Base-by-base conservation (phyloP, 202 grass and related monocot genomes). In the Musa balbisiana region DNA sequence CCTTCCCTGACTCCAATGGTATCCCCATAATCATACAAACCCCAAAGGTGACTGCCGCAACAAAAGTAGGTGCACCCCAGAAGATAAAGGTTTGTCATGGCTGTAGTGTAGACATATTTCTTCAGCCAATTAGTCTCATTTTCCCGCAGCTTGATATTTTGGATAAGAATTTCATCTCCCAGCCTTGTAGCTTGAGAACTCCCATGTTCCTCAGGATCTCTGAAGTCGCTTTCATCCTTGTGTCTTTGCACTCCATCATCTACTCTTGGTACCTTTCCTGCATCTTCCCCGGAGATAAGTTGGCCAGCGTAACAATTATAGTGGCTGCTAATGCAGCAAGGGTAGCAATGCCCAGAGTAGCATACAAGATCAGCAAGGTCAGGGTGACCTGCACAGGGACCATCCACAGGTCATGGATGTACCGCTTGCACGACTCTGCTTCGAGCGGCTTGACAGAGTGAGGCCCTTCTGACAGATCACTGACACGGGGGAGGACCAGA, bases 91-190 rank as follows among this genome's bases (percentile, higher is more conserved):
- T 27, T 84, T 20, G 80, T 85, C 73, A 87, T 73, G 17, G 87
- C 84, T 11, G 81, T 77, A 1, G 87, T 81, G 54, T 96, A 96
- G 10, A 92, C 76, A 29, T 86, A 92, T 64, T 86, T 92, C 83
- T 83, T 90, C 11, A 92, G 70, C 92, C 92, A 96, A 78, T 82
- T 89, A 0, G 65, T 73, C 81, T 96, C 89, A 0, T 75, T 82
- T 60, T 89, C 92, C 77, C 92, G 85, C 53, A 92, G 55, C 55
- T 90, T 85, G 3, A 80, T 69, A 96, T 96, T 86, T 84, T 96
- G 78, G 85, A 91, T 58, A 96, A 78, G 80, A 96, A 96, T 69
- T 85, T 96, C 92, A 92, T 96, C 70, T 96, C 92, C 92, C 89
- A 96, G 9, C 87, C 92, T 73, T 96, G 89, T 49, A 96, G 49